Percentiles rank a stretch among this genome's conserved stretches.
phyloP scores from a whole-genome alignment of 1,139 yeast genomes.

The Starmera stellimalicola region DNA sequence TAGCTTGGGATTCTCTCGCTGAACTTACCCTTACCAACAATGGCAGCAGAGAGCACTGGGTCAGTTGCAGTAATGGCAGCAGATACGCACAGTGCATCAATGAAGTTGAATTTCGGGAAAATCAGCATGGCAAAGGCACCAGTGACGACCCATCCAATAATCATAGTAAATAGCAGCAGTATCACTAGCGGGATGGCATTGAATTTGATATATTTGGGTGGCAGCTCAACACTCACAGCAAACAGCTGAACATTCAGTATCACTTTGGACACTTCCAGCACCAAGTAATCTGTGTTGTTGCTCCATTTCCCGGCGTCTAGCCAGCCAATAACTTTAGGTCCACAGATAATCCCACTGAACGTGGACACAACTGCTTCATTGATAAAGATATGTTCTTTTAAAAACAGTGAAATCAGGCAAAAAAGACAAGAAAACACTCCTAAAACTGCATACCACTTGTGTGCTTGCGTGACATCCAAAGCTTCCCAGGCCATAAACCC shows the following conservation, averaged over 20 bases:
- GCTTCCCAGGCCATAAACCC: slow-evolving; percentile 13
- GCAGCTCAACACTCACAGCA: slow-evolving; percentile 32
- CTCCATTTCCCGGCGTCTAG: slow-evolving; percentile 21
- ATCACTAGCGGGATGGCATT: slow-evolving; percentile 25
- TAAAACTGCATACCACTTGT: slow-evolving; percentile 76
- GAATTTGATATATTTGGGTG: slow-evolving; percentile 26
- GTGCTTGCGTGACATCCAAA: slow-evolving; percentile 36
- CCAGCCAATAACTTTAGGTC: slow-evolving; percentile 20
- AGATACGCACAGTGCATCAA: slow-evolving; percentile 29
- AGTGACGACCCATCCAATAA: slow-evolving; percentile 31
- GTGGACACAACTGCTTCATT: slow-evolving; percentile 23
- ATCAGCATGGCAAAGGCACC: slow-evolving; percentile 27
- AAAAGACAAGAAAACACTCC: slow-evolving; percentile 61
- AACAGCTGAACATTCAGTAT: slow-evolving; percentile 32
- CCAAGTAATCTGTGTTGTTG: slow-evolving; percentile 15
- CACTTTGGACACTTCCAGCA: slow-evolving; percentile 28
- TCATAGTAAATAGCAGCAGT: slow-evolving; percentile 31
- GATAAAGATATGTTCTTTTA: slow-evolving; percentile 21
- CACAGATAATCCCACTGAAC: slow-evolving; percentile 20
- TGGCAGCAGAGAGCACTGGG: slow-evolving; percentile 34
- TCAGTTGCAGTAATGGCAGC: slow-evolving; percentile 37
- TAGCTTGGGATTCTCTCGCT: slow-evolving; percentile 26
- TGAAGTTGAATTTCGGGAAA: slow-evolving; percentile 23
- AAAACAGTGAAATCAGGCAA: slow-evolving; percentile 18
- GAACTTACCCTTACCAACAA: slow-evolving; percentile 32